Base-by-base conservation (phyloP, 1,284 basidiomycete species). In the Boletus sp. region DNA sequence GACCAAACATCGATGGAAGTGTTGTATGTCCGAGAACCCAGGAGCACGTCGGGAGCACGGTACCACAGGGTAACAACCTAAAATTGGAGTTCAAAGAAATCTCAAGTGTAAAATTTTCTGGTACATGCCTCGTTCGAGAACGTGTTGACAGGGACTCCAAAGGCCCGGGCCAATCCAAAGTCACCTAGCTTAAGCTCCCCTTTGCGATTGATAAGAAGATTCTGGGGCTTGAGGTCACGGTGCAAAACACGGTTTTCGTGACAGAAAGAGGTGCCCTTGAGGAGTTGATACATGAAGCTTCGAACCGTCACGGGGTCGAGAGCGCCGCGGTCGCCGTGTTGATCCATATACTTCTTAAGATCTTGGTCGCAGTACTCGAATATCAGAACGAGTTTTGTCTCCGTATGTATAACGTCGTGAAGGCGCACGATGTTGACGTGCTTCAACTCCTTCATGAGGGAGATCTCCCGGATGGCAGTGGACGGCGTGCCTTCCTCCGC, bases 1-100 rank as follows among this genome's bases (percentile, higher is more conserved):
- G 93, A 96, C 97, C 97, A 99, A 61, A 99, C 94, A 76, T 99
- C 97, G 71, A 99, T 98, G 22, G 93, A 96, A 3, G 97, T 99
- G 73, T 91, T 96, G 76, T 99, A 99, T 54, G 96, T 98, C 55
- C 97, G 85, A 42, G 94, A 97, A 53, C 97, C 97, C 61, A 99
- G 85, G 18, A 99, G 84, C 45, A 99, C 97, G 71, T 99, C 97
- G 1, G 97, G 97, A 0, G 97, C 96, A 56, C 97, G 92, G 76
- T 99, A 99, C 97, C 97, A 99, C 15, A 99, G 80, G 7, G 97
- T 99, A 33, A 99, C 97, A 59, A 96, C 94, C 93, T 95, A 62
- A 35, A 31, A 8, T 58, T 51, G 63, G 42, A 60, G 41, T 55
- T 62, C 47, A 50, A 57, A 36, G 44, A 58, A 48, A 12, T 22